Evolutionary conservation across 2,329 filamentous ascomycete species (phyloP), one percentile per base, ranked within the genome.

Genomic region (Diplodia seriata): DNA sequence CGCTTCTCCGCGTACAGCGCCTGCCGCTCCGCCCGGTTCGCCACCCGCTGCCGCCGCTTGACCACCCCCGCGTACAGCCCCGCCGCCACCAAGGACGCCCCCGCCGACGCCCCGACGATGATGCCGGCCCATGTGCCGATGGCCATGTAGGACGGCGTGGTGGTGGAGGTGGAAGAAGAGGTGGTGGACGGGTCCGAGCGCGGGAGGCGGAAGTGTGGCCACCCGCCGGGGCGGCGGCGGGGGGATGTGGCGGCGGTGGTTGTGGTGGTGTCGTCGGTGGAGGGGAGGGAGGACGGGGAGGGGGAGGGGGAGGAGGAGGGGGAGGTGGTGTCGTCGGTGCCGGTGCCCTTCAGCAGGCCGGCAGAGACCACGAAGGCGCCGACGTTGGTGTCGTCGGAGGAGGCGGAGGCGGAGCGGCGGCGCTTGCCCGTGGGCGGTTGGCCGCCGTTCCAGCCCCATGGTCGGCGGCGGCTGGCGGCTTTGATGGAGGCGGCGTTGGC

Each of bases 91-190:
- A 62, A 29, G 15, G n/a, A 26, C 4, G 26, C 57, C 4, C 43
- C 57, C 3, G n/a, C 5, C 1, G 29, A 31, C 1, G 57, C 57
- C 9, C 57, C 57, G 6, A 26, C 57, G 29, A 62, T 50, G 40
- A 62, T 62, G 23, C 57, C 57, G n/a, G 57, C 57, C 57, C 57
- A 62, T 5, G 26, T 62, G 23, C 18, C 23, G 26, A 62, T 62
- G 26, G 23, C 8, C 9, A 20, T 18, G 23, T 43, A 20, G 23
- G 55, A n/a, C 2, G 36, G 38, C 7, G 8, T 36, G 33, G 8
- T 36, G 33, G 6, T 8, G 31, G 31, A 8, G 5, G 31, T 2
- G 31, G 31, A 9, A 1, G 36, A n/a, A n/a, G 36, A 38, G 36
- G 36, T 1, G 40, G 14, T 4, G 15, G 40, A 43, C 1, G n/a